These are phyloP conservation scores for Globisporangium paroecandrum DNA, from an alignment of 352 stramenopile genomes.

Conservation along the genomic window DNA sequence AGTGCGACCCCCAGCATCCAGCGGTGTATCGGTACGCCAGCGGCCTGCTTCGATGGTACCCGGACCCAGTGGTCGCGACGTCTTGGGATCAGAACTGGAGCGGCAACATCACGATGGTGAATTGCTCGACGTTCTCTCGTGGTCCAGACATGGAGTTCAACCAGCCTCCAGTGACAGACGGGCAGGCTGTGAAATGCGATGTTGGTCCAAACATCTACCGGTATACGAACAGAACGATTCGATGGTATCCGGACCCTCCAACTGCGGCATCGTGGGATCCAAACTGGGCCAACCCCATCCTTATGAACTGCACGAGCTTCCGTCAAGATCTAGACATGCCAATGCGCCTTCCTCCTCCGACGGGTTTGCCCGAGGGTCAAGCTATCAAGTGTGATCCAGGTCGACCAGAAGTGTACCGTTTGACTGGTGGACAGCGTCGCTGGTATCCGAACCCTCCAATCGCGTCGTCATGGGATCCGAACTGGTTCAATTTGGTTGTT, in stretches of 20 bases:
- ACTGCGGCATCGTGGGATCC: too few species aligned
- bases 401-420: too few species aligned
- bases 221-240: slow-evolving; percentile 9
- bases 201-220: slow-evolving; percentile 9
- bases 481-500: neutral
- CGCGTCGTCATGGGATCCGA: slow-evolving; percentile 21
- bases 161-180: slow-evolving; percentile 10
- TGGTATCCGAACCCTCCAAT: slow-evolving; percentile 2
- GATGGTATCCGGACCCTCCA: slow-evolving; percentile 19
- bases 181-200: slow-evolving; percentile 13
- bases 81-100: slow-evolving; percentile 27
- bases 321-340: too few species aligned
- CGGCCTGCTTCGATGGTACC: slow-evolving; percentile 22
- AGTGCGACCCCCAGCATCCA: neutral
- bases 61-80: slow-evolving; percentile 14
- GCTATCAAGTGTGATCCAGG: too few species aligned
- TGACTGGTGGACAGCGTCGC: too few species aligned
- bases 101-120: slow-evolving; percentile 12
- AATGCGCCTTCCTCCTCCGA: too few species aligned
- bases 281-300: too few species aligned
- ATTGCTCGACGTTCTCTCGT: slow-evolving; percentile 19
- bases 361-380: too few species aligned
- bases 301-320: too few species aligned
- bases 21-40: slow-evolving; percentile 21
- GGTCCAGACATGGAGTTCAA: slow-evolving; percentile 18